Base-by-base conservation (phyloP, 208 protist species). In the Acanthamoeba pearcei region DNA sequence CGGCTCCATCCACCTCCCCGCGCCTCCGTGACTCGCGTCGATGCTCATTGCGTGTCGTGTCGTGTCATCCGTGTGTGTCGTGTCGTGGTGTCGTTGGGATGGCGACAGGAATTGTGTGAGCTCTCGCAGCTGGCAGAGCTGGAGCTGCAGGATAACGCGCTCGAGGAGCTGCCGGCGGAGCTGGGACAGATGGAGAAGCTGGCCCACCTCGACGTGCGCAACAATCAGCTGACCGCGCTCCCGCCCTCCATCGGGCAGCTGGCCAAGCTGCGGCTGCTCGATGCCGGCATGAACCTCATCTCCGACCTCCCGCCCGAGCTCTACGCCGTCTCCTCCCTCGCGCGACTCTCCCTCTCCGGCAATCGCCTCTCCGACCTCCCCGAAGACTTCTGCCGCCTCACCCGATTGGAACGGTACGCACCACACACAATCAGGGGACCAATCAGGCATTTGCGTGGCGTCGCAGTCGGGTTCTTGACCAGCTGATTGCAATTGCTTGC, bases 241-340 rank as follows among this genome's bases (percentile, higher is more conserved):
- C 51, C 68, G 42, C n/a, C 89, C 32, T 82, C 66, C 62, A 74
- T 94, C 27, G 89, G 89, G 29, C 24, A 94, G 60, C 68, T 94
- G 35, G 42, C 4, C 60, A 76, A 62, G 32, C 70, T 94, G 42
- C 29, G 68, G 32, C 17, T 35, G 29, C 89, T 94, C 29, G 89
- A 94, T 6, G 32, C 46, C 22, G 68, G 89, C 62, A 74, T 94
- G 66, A 94, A 94, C 49, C 62, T 83, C 38, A 78, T 94, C 70
- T 19, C 68, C 68, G 46, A 19, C 13, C 89, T 94, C 32, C 89
- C 89, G 42, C 35, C 38, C 46, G 89, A 94, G n/a, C 24, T 82
- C 42, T 94, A 57, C 55, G 4, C 17, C 12, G n/a, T 94, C 35
- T 42, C 89, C 32, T 32, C n/a, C 29, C 89, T 94, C 46, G 35